These are phyloP conservation scores for Rhododendron ovatum DNA, from an alignment of 148 eudicot species.

Conservation along the genomic window DNA sequence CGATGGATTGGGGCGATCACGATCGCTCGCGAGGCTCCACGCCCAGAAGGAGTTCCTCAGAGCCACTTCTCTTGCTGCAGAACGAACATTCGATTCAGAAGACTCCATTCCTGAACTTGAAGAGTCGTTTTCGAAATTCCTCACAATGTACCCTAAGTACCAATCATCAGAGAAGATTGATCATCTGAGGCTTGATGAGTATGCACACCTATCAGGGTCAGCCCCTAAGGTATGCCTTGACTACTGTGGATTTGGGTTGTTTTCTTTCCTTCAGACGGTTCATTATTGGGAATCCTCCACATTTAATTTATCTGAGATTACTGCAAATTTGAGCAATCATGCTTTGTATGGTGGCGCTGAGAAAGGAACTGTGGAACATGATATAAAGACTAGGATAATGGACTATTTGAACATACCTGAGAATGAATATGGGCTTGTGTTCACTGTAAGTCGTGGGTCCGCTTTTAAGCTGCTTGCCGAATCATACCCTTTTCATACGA, in stretches of 20 bases:
- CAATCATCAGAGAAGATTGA: slow-evolving; percentile 79
- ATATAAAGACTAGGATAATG: slow-evolving; percentile 75
- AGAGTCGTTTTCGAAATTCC: slow-evolving; percentile 73
- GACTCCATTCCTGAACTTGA: slow-evolving; percentile 62
- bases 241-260: slow-evolving; percentile 96
- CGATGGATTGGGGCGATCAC: slow-evolving; percentile 68
- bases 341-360: slow-evolving; percentile 94
- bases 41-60: slow-evolving; percentile 80
- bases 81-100: slow-evolving; percentile 53
- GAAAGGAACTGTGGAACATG: slow-evolving; percentile 85
- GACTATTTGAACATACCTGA: slow-evolving; percentile 96
- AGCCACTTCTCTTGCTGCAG: slow-evolving; percentile 93
- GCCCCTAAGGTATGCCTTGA: slow-evolving; percentile 88
- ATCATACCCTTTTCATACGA: slow-evolving; percentile 87
- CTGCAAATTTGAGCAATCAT: slow-evolving; percentile 91
- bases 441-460: slow-evolving; percentile 93
- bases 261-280: slow-evolving; percentile 79
- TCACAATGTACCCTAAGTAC: slow-evolving; percentile 89
- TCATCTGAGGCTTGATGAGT: slow-evolving; percentile 85
- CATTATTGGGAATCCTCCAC: slow-evolving; percentile 85
- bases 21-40: slow-evolving; percentile 73
- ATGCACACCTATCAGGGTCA: slow-evolving; percentile 55
- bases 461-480: slow-evolving; percentile 94
- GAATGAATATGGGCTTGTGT: slow-evolving; percentile 94
- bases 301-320: slow-evolving; percentile 87